phyloP scores from a whole-genome alignment of 768 basidiomycete genomes.

The Phylloporus sp. region DNA sequence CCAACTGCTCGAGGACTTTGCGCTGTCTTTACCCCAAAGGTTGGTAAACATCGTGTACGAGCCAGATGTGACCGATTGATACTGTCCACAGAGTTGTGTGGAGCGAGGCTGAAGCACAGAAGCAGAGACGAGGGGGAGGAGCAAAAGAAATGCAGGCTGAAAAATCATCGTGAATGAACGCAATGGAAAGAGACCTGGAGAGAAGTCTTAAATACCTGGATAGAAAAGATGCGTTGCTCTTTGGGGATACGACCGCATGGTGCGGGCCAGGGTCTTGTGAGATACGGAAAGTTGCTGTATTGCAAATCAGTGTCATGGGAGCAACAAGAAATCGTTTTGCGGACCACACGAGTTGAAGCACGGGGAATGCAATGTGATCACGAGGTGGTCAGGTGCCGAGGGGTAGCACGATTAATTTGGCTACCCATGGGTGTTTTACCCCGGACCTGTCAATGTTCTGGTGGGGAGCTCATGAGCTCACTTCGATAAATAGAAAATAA shows the following conservation, averaged over 20 bases:
- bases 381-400: not conserved
- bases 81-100: not conserved
- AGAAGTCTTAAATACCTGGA: conserved; percentile 6
- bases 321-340: not conserved
- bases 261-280: not conserved
- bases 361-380: not conserved
- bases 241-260: not conserved
- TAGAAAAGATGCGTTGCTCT: not conserved
- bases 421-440: not conserved
- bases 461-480: not conserved
- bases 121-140: not conserved
- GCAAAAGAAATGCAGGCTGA: not conserved
- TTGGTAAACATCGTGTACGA: conserved; percentile 34
- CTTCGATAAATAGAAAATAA: not conserved
- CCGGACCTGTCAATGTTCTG: not conserved
- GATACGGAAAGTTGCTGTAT: not conserved
- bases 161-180: not conserved
- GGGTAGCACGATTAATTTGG: not conserved
- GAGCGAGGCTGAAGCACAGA: not conserved
- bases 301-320: not conserved
- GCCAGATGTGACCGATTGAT: conserved; percentile 38
- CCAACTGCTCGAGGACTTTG: conserved; percentile 44
- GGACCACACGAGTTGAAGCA: not conserved
- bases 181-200: not conserved
- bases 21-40: conserved; percentile 39